phyloP scores from a whole-genome alignment of 805 yeast genomes.

The Starmerella floris region DNA sequence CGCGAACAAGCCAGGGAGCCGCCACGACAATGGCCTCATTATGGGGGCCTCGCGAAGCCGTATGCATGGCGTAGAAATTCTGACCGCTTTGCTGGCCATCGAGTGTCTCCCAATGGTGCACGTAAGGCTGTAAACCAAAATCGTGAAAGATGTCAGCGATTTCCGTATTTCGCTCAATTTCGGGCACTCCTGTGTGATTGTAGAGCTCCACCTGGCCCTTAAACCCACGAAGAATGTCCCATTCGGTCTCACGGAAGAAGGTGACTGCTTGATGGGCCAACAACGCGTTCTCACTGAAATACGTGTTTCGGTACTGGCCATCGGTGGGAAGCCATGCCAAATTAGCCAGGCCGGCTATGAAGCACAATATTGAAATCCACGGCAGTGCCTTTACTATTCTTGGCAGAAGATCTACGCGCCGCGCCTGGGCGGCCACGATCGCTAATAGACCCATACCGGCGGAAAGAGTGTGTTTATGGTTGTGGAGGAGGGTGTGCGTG shows the following conservation, averaged over 20 bases:
- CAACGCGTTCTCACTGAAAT: conserved; percentile 88
- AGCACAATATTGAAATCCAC: conserved; percentile 22
- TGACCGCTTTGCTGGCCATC: conserved; percentile 17
- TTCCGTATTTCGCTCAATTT: conserved; percentile 24
- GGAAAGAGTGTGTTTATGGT: too few species aligned
- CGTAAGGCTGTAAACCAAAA: conserved; percentile 52
- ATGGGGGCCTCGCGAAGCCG: conserved; percentile 90
- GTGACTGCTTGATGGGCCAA: conserved; percentile 94
- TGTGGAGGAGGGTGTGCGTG: too few species aligned
- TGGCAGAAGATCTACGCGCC: conserved; percentile 23
- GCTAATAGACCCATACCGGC: conserved; percentile 28
- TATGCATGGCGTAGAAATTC: conserved; percentile 56
- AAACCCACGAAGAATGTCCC: conserved; percentile 83
- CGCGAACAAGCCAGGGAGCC: conserved; percentile 73
- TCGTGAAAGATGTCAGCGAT: conserved; percentile 50
- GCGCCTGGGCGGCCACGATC: conserved; percentile 23
- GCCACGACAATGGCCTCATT: conserved; percentile 87
- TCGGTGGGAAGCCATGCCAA: conserved; percentile 54
- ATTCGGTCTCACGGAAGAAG: conserved; percentile 83
- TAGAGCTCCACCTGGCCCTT: conserved; percentile 43
- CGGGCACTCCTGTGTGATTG: conserved; percentile 14
- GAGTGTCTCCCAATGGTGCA: conserved; percentile 29
- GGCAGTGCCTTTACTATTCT: conserved; percentile 22
- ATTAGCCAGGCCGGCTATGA: conserved; percentile 38
- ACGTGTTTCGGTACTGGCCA: conserved; percentile 72